Evolutionary conservation across 208 protist species (phyloP).

Genomic region (Leishmania aethiopica): DNA sequence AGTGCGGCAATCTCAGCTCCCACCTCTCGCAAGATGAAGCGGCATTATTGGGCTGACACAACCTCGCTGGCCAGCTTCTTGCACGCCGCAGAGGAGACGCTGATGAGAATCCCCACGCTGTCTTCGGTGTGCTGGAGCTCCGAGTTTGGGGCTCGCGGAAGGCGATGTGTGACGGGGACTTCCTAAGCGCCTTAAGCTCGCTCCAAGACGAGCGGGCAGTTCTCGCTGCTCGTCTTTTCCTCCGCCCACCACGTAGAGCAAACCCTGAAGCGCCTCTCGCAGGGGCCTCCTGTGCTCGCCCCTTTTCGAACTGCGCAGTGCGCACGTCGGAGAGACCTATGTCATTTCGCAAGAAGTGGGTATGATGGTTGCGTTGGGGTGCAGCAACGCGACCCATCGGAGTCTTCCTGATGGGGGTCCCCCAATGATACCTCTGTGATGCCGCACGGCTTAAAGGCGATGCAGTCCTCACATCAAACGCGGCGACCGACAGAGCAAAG

Average conservation of each 20-base stretch:
- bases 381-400: neutral
- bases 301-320: neutral
- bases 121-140: neutral
- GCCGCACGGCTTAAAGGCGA: neutral
- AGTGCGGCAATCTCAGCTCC: neutral
- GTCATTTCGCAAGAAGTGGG: neutral
- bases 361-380: neutral
- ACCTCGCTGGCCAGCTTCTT: neutral
- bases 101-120: neutral
- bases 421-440: neutral
- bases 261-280: neutral
- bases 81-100: neutral
- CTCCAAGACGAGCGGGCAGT: neutral
- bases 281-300: neutral
- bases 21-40: neutral
- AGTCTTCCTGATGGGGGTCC: neutral
- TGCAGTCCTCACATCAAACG: neutral
- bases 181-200: neutral
- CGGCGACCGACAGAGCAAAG: neutral
- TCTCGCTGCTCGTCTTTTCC: neutral
- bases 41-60: neutral
- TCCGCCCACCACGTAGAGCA: neutral
- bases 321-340: neutral
- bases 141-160: neutral
- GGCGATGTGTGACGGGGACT: neutral